A percentile compares a stretch with the other conserved stretches of the same genome.
phyloP scores from a whole-genome alignment of 176 grass and related monocot genomes.

The Calamus simplicifolius region DNA sequence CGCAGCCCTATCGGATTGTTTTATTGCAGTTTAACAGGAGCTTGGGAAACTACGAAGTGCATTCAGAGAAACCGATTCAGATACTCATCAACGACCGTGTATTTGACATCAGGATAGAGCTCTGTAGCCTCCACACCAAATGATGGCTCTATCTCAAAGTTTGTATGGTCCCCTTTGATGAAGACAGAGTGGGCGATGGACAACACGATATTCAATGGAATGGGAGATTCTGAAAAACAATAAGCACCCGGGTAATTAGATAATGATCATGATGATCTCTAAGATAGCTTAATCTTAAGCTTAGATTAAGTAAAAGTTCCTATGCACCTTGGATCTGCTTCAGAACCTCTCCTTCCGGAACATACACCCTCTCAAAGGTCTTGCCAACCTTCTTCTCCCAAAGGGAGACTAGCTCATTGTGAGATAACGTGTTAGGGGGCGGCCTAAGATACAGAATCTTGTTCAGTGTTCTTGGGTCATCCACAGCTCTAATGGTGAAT shows the following conservation, averaged over 20 bases:
- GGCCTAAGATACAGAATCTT: conserved; percentile 32
- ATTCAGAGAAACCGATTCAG: too few species aligned
- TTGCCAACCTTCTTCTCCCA: conserved; percentile 54
- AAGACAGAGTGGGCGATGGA: not conserved
- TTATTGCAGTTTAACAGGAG: too few species aligned
- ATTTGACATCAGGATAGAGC: not conserved
- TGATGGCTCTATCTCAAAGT: not conserved
- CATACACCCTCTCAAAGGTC: conserved; percentile 26
- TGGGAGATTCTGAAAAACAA: not conserved
- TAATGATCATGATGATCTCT: too few species aligned
- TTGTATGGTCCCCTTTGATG: not conserved
- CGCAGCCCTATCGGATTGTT: too few species aligned
- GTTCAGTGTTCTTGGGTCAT: conserved; percentile 35
- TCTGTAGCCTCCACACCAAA: not conserved
- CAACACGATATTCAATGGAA: not conserved
- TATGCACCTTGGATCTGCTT: conserved; percentile 3
- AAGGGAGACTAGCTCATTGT: conserved; percentile 39
- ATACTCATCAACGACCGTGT: not conserved
- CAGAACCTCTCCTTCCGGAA: conserved; percentile 27
- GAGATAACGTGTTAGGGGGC: conserved; percentile 33
- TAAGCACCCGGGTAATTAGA: too few species aligned
- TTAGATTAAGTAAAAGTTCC: too few species aligned
- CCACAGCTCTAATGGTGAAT: conserved; percentile 44
- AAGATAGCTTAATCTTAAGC: too few species aligned
- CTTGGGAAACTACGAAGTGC: not conserved